Percentiles rank a stretch among this genome's conserved stretches.
These are phyloP conservation scores for Coriaria nepalensis DNA, from an alignment of 306 rosid genomes.

Conservation along the genomic window DNA sequence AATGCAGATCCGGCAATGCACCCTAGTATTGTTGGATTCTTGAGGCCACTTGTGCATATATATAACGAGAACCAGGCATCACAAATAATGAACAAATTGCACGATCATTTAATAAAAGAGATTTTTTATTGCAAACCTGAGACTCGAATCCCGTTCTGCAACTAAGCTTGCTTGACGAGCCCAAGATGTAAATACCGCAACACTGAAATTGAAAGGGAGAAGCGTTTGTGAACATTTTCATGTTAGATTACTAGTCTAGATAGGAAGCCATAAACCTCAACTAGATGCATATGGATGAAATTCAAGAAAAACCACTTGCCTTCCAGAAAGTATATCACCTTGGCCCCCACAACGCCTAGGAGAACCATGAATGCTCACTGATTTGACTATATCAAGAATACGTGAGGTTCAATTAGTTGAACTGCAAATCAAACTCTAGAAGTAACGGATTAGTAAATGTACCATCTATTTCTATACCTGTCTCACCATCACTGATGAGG, in stretches of 20 bases:
- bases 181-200: slow-evolving; percentile 82
- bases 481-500: slow-evolving; percentile 67
- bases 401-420: background rate
- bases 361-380: slow-evolving; percentile 74
- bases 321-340: slow-evolving; percentile 95
- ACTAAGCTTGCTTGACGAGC: slow-evolving; percentile 29
- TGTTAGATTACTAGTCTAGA: background rate
- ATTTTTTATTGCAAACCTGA: slow-evolving; percentile 30
- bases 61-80: slow-evolving; percentile 11
- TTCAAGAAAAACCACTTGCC: slow-evolving; percentile 35
- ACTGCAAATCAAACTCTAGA: background rate
- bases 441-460: background rate
- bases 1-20: slow-evolving; percentile 77
- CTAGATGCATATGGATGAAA: background rate
- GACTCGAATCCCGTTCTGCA: slow-evolving; percentile 19
- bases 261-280: background rate
- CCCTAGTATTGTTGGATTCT: slow-evolving; percentile 66
- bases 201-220: slow-evolving; percentile 30
- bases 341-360: slow-evolving; percentile 94
- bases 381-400: slow-evolving; percentile 38
- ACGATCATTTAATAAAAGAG: background rate
- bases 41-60: slow-evolving; percentile 20
- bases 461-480: slow-evolving; percentile 33
- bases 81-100: slow-evolving; percentile 6
- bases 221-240: background rate